phyloP scores from a whole-genome alignment of 106 monocot species.

The Iris macrosiphon region DNA sequence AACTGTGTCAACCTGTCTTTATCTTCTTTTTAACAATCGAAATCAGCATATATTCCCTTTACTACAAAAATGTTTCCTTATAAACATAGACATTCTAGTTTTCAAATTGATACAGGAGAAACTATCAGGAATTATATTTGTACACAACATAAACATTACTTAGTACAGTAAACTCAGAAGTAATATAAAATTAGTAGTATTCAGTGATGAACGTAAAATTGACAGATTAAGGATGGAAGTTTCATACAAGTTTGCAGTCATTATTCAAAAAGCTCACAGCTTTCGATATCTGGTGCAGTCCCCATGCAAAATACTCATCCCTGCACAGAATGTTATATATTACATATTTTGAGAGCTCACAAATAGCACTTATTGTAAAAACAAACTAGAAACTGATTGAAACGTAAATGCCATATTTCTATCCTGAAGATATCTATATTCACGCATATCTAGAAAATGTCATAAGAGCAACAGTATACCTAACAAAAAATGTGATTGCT shows the following conservation, averaged over 20 bases:
- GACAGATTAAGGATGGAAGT: slow-evolving; percentile 1
- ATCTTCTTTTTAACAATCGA: not conserved
- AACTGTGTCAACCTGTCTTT: no score
- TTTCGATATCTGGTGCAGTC: slow-evolving; percentile 98
- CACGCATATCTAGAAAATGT: not conserved
- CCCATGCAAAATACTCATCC: slow-evolving; percentile 99
- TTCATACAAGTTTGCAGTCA: slow-evolving; percentile 95
- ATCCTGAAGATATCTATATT: not conserved
- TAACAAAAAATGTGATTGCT: not conserved
- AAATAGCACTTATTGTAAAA: no score
- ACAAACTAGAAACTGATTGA: not conserved
- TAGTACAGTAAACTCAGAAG: no score
- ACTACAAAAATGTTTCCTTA: no score
- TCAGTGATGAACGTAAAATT: not conserved
- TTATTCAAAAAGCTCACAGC: slow-evolving; percentile 98
- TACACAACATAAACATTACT: no score
- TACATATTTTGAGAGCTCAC: not conserved
- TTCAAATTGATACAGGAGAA: no score
- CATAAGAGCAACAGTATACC: not conserved
- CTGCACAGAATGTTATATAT: slow-evolving; percentile 27
- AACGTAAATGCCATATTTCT: not conserved
- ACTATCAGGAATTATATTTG: no score
- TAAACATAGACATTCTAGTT: no score
- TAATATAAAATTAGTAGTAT: no score
- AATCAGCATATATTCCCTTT: not conserved